phyloP scores from a whole-genome alignment of 441 rosid species.

The Dalechampia spathulata region DNA sequence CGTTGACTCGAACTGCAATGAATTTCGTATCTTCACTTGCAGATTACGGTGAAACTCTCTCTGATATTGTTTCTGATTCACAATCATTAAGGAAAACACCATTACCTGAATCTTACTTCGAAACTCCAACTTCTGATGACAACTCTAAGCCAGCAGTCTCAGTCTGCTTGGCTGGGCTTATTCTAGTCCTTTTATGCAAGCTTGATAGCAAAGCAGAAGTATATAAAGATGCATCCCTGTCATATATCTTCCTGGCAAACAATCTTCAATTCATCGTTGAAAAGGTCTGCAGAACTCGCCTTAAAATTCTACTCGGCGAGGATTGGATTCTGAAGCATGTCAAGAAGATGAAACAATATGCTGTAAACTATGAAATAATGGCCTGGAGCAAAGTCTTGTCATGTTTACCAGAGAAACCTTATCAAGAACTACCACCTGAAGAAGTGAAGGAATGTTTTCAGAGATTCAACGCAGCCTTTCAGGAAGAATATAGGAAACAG shows the following conservation, averaged over 20 bases:
- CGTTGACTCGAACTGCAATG: conserved; percentile 61
- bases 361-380: conserved; percentile 43
- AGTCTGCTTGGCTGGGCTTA: conserved; percentile 50
- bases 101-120: conserved; percentile 45
- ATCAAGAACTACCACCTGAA: conserved; percentile 22
- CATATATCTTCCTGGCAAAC: conserved; percentile 76
- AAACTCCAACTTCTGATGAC: conserved; percentile 19
- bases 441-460: conserved; percentile 32
- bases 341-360: conserved; percentile 47
- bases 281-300: conserved; percentile 45
- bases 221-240: conserved; percentile 56
- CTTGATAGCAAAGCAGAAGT: conserved; percentile 52
- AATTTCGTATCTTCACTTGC: conserved; percentile 55
- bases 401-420: conserved; percentile 33
- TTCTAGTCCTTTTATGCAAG: conserved; percentile 64
- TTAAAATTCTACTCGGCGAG: conserved; percentile 46
- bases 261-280: conserved; percentile 55
- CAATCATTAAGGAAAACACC: conserved; percentile 22
- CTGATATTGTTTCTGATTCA: conserved; percentile 43
- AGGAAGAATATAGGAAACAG: conserved; percentile 47
- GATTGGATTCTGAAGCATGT: conserved; percentile 58
- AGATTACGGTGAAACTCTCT: conserved; percentile 48
- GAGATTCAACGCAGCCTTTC: conserved; percentile 50
- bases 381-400: conserved; percentile 57
- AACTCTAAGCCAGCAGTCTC: conserved; percentile 30